Base-by-base conservation (phyloP, 345 rosid genomes). In the Lepidium aucheri region DNA sequence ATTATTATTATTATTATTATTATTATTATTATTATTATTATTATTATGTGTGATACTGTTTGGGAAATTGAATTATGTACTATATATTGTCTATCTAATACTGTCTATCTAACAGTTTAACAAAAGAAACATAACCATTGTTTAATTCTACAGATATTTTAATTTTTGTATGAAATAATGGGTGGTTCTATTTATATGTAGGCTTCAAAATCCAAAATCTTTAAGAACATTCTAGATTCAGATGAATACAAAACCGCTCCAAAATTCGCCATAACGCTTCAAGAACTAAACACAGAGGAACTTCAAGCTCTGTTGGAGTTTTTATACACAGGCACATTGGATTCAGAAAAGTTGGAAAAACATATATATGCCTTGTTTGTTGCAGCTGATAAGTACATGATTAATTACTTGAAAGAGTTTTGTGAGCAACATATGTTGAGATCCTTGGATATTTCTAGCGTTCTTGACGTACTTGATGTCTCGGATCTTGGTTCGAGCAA, bases 131-230 rank as follows among this genome's bases (percentile, higher is more conserved):
- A n/a, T n/a, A n/a, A 26, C 2, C 30, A 1, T 26, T 4, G 6
- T 26, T 26, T 26, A 1, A 26, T 26, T 26, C 5, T 26, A 26
- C 30, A 0, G 4, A 26, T 4, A 26, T 4, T 26, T 26, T 26
- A 26, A 4, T 26, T 26, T 26, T 26, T 5, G 30, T 26, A 26
- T 45, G 32, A 22, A 66, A n/a, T 24, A 15, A 9, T 52, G 32
- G 16, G 47, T 67, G 11, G 8, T 49, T 69, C 0, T 46, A 35
- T 43, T 33, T 70, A 18, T 54, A 22, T 54, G 28, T 43, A 89
- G 97, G 95, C 97, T 49, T 79, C 90, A 47, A 89, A 88, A 79
- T 92, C 97, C 11, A 87, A 79, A 68, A 84, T 92, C 53, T 92
- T 92, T 63, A 87, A 80, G 74, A 82, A 84, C 62, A 79, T 86